Evolutionary conservation across 768 basidiomycete species (phyloP).

Genomic region (Pisolithus microcarpus): DNA sequence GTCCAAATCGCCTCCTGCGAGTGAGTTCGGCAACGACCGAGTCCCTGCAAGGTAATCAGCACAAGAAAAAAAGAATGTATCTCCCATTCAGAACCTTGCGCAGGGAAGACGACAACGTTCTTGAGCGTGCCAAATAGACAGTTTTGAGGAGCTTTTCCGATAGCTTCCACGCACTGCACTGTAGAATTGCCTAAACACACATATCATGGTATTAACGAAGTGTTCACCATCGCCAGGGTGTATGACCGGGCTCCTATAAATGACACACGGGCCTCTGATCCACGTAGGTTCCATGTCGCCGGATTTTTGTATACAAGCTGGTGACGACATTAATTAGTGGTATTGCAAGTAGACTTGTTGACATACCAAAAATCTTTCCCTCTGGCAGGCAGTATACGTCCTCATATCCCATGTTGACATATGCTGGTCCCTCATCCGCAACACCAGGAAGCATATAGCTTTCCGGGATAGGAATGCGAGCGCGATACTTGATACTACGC

Average conservation of each 20-base stretch:
- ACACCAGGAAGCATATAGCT: conserved; percentile 72
- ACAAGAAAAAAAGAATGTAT: not conserved
- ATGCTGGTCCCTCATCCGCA: conserved; percentile 74
- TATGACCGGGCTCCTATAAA: conserved; percentile 69
- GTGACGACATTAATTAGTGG: not conserved
- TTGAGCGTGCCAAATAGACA: conserved; percentile 55
- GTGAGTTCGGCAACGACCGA: conserved; percentile 59
- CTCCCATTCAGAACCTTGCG: conserved; percentile 37
- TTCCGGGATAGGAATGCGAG: conserved; percentile 63
- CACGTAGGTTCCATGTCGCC: conserved; percentile 42
- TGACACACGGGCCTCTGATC: conserved; percentile 52
- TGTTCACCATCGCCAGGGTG: conserved; percentile 67
- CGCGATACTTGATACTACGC: conserved; percentile 67
- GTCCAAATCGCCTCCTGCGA: conserved; percentile 76
- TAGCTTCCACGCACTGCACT: conserved; percentile 68
- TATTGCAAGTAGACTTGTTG: not conserved
- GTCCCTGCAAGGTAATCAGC: conserved; percentile 30
- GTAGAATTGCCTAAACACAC: conserved; percentile 3
- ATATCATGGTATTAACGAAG: not conserved
- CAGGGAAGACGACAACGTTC: conserved; percentile 69
- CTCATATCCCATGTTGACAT: conserved; percentile 38
- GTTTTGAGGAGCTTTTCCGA: conserved; percentile 58
- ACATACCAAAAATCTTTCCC: conserved; percentile 62
- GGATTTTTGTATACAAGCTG: conserved; percentile 55
- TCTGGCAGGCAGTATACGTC: conserved; percentile 49